Base-by-base conservation (phyloP, 805 yeast genomes). In the Metschnikowia koreensis region DNA sequence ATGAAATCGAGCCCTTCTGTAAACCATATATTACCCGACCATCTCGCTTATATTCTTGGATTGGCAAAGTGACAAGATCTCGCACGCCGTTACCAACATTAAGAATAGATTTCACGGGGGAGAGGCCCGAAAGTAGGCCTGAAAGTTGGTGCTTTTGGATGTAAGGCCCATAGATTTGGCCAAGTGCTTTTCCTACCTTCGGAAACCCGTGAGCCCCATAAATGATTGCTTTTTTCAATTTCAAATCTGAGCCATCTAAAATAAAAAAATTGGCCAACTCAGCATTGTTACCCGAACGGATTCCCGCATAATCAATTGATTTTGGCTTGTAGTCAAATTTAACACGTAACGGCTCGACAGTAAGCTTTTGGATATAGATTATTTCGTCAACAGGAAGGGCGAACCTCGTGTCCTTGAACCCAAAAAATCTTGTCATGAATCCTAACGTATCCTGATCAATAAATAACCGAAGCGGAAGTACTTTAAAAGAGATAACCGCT, bases 381-480 rank as follows among this genome's bases (percentile, higher is more conserved):
- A 81, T 77, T 52, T 87, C 94, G 42, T 86, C 90, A 26, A 77
- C 76, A n/a, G 83, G 76, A 13, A 87, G 69, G 4, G 79, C 78
- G 63, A 88, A 87, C 52, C 94, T 68, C 1, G 71, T 59, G 61
- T 89, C 96, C 61, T 82, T 85, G 65, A 94, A 94, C 53, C 84
- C 91, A 34, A 87, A 82, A 68, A 90, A 94, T 37, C 97, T 73
- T 0, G 83, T 81, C 33, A 91, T 59, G 58, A 93, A 92, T 50
- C 91, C 97, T 16, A 91, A 73, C 0, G 97, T 89, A 62, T 93
- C 98, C 66, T 94, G 99, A 66, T 94, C 98, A 41, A 94, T 83
- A 64, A 89, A 90, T 13, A 94, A 67, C 47, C 97, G 74, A 41
- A 94, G 62, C 0, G 99, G 99, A 16, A 87, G 70, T 0, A 89